Conservation (phyloP, 2,329 filamentous ascomycete species). For the Pestalotiopsis fici region DNA sequence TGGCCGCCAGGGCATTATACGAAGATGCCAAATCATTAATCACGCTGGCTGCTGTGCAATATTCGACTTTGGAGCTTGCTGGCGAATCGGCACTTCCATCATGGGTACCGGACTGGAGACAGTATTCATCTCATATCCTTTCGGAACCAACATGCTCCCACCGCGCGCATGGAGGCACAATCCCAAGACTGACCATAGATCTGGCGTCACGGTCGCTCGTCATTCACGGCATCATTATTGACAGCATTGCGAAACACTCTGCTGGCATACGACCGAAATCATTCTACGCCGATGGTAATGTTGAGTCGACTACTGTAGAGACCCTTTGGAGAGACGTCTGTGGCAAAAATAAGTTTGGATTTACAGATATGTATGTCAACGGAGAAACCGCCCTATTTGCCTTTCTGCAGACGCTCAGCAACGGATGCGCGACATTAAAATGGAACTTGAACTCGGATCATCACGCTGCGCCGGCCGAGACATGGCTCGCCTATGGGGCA, state of each 20-base stretch:
- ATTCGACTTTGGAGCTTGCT: neutral
- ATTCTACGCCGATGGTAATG: neutral
- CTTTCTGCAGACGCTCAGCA: neutral
- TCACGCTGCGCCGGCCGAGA: neutral
- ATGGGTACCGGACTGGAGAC: neutral
- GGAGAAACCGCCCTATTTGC: neutral
- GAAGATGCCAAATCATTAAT: neutral
- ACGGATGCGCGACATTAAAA: neutral
- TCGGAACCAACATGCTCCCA: neutral
- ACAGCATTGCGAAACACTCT: neutral
- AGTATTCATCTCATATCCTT: neutral
- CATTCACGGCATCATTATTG: neutral
- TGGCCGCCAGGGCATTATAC: neutral
- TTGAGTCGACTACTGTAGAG: neutral
- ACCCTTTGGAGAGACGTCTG: neutral
- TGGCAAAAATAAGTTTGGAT: neutral
- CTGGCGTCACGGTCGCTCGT: neutral
- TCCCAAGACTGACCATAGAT: neutral
- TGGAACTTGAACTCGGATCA: neutral
- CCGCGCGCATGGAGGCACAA: neutral
- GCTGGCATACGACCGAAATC: neutral
- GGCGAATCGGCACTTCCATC: neutral
- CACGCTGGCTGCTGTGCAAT: neutral
- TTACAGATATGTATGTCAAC: neutral
- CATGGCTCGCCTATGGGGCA: neutral